Conservation (phyloP, 495 filamentous ascomycete species). For the Tuber melanosporum region DNA sequence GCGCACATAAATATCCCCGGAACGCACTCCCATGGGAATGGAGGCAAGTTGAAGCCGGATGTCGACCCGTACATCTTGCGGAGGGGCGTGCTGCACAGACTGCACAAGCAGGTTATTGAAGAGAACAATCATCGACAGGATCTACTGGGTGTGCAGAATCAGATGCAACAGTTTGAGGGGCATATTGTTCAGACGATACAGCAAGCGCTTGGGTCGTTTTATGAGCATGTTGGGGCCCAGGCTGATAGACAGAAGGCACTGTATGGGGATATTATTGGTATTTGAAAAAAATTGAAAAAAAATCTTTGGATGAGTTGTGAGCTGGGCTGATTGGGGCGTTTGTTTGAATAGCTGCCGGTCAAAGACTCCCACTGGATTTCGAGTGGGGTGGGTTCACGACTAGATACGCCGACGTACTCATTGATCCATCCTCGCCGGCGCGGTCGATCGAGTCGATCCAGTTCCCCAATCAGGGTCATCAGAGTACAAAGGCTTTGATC, state of each 20-base stretch:
- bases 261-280: conserved; percentile 70
- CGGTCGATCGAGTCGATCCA: conserved; percentile 62
- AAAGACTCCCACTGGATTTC: conserved; percentile 78
- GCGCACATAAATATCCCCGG: conserved; percentile 29
- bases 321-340: background rate
- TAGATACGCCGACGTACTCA: conserved; percentile 63
- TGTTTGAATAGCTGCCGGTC: conserved; percentile 48
- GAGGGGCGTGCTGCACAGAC: conserved; percentile 69
- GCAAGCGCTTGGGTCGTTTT: conserved; percentile 69
- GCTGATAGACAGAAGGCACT: conserved; percentile 71
- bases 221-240: conserved; percentile 67
- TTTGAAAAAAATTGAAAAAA: background rate
- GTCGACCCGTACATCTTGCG: conserved; percentile 87
- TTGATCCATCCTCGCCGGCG: conserved; percentile 67
- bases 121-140: conserved; percentile 94
- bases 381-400: conserved; percentile 81
- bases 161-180: conserved; percentile 79
- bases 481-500: conserved; percentile 70
- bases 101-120: conserved; percentile 84
- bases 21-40: conserved; percentile 42
- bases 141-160: conserved; percentile 77
- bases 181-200: conserved; percentile 82
- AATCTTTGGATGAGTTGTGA: background rate
- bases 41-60: conserved; percentile 57
- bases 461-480: conserved; percentile 85